These are phyloP conservation scores for Scalesia atractyloides DNA, from an alignment of 129 eudicot genomes.

Conservation along the genomic window DNA sequence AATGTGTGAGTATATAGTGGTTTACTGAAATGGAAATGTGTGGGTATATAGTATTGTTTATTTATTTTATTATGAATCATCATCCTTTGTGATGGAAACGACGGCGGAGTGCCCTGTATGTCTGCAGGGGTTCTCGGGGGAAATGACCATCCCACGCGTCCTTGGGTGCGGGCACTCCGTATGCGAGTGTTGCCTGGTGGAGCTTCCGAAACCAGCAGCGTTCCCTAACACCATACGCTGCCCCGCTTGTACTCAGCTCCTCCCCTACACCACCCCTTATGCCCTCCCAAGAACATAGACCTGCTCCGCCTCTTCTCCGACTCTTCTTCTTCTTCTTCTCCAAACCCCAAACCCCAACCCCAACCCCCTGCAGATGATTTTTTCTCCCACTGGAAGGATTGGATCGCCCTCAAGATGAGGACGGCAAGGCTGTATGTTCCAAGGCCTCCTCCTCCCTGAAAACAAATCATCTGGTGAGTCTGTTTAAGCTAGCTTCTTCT, in stretches of 20 bases:
- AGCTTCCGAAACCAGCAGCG: constrained; percentile 74
- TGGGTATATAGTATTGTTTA: too few species aligned
- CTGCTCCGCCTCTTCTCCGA: constrained; percentile 58
- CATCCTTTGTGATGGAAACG: constrained; percentile 28
- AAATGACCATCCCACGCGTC: constrained; percentile 65
- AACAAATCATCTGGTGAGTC: constrained; percentile 48
- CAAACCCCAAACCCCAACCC: constrained; percentile 10
- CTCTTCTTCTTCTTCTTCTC: constrained; percentile 19
- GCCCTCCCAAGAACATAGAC: constrained; percentile 83
- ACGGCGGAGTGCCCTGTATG: constrained; percentile 73
- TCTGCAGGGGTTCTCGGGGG: constrained; percentile 58
- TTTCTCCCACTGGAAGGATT: constrained; percentile 51
- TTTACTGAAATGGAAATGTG: too few species aligned
- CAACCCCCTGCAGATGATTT: constrained; percentile 34
- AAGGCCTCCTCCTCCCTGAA: constrained; percentile 29
- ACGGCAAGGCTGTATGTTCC: constrained; percentile 21
- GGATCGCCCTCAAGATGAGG: constrained; percentile 56
- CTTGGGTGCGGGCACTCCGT: constrained; percentile 85
- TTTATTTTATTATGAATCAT: too few species aligned
- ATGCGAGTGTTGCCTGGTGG: constrained; percentile 62
- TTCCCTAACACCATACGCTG: constrained; percentile 67
- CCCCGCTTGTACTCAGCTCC: constrained; percentile 80
- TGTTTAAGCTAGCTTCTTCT: constrained; percentile 40
- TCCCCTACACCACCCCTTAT: constrained; percentile 47
- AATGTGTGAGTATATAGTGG: too few species aligned